A percentile compares a stretch with the other conserved stretches of the same genome.
Conservation (phyloP, 2,329 filamentous ascomycete species). For the Xylariales sp. region DNA sequence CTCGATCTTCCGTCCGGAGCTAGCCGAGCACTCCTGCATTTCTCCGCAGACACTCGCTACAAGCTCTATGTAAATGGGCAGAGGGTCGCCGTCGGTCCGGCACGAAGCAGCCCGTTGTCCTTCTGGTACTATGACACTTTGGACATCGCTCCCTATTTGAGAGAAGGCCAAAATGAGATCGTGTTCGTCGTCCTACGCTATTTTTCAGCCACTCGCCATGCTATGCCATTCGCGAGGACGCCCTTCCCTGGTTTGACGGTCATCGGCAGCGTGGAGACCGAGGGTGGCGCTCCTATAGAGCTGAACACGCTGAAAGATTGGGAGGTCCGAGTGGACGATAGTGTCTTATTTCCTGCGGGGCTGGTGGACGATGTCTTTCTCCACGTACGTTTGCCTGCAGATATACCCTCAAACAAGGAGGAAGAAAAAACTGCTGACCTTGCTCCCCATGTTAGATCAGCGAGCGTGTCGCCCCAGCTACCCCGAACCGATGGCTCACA, state of each 20-base stretch:
- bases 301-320: constrained; percentile 1
- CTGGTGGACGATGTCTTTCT: constrained; percentile 4
- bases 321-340: neutral
- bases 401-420: neutral
- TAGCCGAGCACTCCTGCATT: neutral
- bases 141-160: neutral
- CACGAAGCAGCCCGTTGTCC: constrained; percentile 1
- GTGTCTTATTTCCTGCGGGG: neutral
- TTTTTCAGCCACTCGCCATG: constrained; percentile 1
- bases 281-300: neutral
- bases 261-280: neutral
- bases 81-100: constrained; percentile 3
- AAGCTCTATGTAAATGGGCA: constrained; percentile 4
- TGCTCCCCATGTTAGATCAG: constrained; percentile 1
- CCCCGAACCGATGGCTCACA: neutral
- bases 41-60: constrained; percentile 3
- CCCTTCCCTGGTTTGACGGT: constrained; percentile 4
- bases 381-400: neutral
- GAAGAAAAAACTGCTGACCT: too few species aligned
- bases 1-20: constrained; percentile 1
- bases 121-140: constrained; percentile 6
- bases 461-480: neutral
- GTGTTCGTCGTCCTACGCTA: constrained; percentile 1
- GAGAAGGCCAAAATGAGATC: constrained; percentile 1
- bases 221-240: constrained; percentile 4